Percentiles rank a stretch among this genome's conserved stretches.
phyloP scores from a whole-genome alignment of 805 yeast species.

The Yamadazyma akitaensis region DNA sequence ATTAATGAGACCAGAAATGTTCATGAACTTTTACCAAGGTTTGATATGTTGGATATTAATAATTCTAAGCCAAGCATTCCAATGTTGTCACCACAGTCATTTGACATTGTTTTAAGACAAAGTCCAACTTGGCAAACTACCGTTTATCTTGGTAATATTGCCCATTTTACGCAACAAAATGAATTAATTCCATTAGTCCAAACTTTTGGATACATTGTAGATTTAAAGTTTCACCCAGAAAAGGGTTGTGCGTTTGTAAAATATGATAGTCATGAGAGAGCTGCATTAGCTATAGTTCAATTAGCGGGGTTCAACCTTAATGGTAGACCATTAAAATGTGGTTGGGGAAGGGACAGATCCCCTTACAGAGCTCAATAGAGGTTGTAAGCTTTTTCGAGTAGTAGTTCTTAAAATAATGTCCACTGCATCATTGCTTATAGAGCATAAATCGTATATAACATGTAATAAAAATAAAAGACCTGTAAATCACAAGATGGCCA shows the following conservation, averaged over 20 bases:
- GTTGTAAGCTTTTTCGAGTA: not conserved
- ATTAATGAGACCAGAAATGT: too few species aligned
- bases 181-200: conserved; percentile 73
- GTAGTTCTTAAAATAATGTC: not conserved
- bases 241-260: conserved; percentile 86
- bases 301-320: conserved; percentile 66
- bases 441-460: not conserved
- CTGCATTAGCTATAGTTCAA: conserved; percentile 83
- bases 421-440: not conserved
- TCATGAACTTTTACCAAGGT: not conserved
- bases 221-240: conserved; percentile 75
- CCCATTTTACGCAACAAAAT: conserved; percentile 69
- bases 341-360: conserved; percentile 72
- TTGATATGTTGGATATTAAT: conserved; percentile 4
- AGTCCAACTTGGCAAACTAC: conserved; percentile 83
- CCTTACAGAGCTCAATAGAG: conserved; percentile 14
- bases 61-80: not conserved
- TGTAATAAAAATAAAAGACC: not conserved
- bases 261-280: conserved; percentile 82
- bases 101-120: conserved; percentile 70
- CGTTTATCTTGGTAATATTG: conserved; percentile 81
- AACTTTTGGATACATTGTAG: conserved; percentile 79
- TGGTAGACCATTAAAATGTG: conserved; percentile 76
- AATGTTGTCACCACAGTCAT: conserved; percentile 37
- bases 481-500: too few species aligned